phyloP scores from a whole-genome alignment of 164 flowering plant species.

The Dillenia suffruticosa region DNA sequence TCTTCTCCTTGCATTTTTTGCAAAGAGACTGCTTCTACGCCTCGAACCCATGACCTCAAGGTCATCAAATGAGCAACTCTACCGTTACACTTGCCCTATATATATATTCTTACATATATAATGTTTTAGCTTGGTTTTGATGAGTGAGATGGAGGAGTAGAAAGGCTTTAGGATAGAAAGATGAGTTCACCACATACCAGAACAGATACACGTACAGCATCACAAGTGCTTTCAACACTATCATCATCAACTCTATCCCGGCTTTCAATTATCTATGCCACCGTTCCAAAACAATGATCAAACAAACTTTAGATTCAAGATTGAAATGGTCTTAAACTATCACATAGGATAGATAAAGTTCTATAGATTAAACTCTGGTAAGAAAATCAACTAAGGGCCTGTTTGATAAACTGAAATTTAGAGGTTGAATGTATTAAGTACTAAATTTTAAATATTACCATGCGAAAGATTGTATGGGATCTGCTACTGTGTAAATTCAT shows the following conservation, averaged over 20 bases:
- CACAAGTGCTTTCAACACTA: slow-evolving; percentile 56
- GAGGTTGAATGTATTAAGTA: too few species aligned
- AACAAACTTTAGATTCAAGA: not conserved
- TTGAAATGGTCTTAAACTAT: not conserved
- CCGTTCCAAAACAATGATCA: not conserved
- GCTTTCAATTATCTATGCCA: slow-evolving; percentile 87
- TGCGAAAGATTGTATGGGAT: slow-evolving; percentile 96
- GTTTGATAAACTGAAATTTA: too few species aligned
- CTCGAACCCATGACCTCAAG: too few species aligned
- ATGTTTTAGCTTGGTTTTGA: not conserved
- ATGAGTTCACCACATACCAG: slow-evolving; percentile 41
- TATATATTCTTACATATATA: too few species aligned
- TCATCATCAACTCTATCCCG: slow-evolving; percentile 65
- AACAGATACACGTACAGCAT: slow-evolving; percentile 98
- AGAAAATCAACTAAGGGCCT: too few species aligned
- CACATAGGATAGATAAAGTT: not conserved
- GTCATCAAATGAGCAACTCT: too few species aligned
- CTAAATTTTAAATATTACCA: slow-evolving; percentile 43
- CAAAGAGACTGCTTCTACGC: too few species aligned
- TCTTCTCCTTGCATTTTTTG: too few species aligned
- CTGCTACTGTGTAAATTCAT: slow-evolving; percentile 93
- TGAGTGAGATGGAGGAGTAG: not conserved
- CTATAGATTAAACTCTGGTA: not conserved
- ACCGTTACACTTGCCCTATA: too few species aligned
- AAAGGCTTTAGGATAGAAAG: not conserved